phyloP scores from a whole-genome alignment of 2,329 filamentous ascomycete species.

The Bipolaris oryzae region DNA sequence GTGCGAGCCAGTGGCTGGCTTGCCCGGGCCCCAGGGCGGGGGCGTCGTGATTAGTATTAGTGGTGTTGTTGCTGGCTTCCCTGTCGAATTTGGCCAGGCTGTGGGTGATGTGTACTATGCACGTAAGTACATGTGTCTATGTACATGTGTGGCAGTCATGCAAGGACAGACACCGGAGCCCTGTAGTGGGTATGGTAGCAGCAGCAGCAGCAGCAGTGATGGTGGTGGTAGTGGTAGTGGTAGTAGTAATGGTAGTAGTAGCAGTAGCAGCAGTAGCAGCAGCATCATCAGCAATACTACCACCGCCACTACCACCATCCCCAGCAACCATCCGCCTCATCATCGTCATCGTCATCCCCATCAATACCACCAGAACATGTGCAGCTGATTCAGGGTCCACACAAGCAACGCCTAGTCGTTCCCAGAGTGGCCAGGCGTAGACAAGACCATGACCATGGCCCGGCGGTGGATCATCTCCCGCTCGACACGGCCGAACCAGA shows the following conservation, averaged over 20 bases:
- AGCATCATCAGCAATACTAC: not conserved
- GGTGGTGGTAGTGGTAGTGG: too few species aligned
- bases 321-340: not conserved
- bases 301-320: not conserved
- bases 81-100: too few species aligned
- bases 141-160: too few species aligned
- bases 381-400: constrained; percentile 18
- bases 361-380: not conserved
- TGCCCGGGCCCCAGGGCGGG: not conserved
- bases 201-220: not conserved
- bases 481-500: not conserved
- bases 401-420: constrained; percentile 8
- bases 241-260: not conserved
- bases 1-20: too few species aligned
- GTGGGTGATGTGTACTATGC: too few species aligned
- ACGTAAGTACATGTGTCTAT: too few species aligned
- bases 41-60: not conserved
- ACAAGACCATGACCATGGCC: constrained; percentile 7
- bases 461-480: constrained; percentile 34
- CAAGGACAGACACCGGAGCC: too few species aligned
- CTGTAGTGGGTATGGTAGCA: not conserved
- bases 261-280: not conserved
- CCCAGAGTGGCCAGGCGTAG: constrained; percentile 17
- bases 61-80: not conserved
- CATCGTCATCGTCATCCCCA: not conserved